Percentiles rank a stretch among this genome's conserved stretches.
Evolutionary conservation across 768 basidiomycete genomes (phyloP).

Genomic region (Coprinellus micaceus): DNA sequence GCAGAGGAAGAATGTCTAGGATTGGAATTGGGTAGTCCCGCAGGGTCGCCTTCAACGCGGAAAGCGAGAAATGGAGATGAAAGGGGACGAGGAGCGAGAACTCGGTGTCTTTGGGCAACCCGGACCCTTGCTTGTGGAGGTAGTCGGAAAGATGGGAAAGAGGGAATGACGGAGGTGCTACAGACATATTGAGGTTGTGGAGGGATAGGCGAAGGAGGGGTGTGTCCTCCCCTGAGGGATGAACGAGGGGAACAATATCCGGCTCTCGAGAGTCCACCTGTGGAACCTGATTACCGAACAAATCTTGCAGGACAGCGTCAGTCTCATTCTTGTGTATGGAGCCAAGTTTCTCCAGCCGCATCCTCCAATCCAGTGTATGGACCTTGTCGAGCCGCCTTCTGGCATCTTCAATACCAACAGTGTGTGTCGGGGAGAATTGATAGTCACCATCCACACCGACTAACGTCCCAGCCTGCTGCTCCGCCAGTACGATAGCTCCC

Average conservation of each 20-base stretch:
- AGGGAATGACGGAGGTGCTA: conserved; percentile 61
- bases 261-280: conserved; percentile 31
- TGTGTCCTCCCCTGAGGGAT: conserved; percentile 33
- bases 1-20: conserved; percentile 60
- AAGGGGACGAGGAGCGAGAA: conserved; percentile 83
- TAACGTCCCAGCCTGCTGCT: conserved; percentile 27
- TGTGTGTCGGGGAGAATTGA: conserved; percentile 60
- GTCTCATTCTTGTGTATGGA: conserved; percentile 50
- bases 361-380: conserved; percentile 71
- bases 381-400: conserved; percentile 61
- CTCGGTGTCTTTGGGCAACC: conserved; percentile 62
- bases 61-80: conserved; percentile 66
- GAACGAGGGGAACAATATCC: conserved; percentile 40
- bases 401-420: conserved; percentile 70
- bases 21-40: conserved; percentile 90
- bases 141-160: conserved; percentile 39
- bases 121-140: conserved; percentile 62
- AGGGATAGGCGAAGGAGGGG: conserved; percentile 72
- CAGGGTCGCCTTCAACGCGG: conserved; percentile 56
- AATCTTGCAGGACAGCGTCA: conserved; percentile 39
- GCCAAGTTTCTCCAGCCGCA: conserved; percentile 46
- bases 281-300: conserved; percentile 33
- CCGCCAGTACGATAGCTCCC: conserved; percentile 51
- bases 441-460: conserved; percentile 44
- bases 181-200: conserved; percentile 50